Base-by-base conservation (phyloP, 2,329 filamentous ascomycete genomes). In the Paecilomyces formosus region DNA sequence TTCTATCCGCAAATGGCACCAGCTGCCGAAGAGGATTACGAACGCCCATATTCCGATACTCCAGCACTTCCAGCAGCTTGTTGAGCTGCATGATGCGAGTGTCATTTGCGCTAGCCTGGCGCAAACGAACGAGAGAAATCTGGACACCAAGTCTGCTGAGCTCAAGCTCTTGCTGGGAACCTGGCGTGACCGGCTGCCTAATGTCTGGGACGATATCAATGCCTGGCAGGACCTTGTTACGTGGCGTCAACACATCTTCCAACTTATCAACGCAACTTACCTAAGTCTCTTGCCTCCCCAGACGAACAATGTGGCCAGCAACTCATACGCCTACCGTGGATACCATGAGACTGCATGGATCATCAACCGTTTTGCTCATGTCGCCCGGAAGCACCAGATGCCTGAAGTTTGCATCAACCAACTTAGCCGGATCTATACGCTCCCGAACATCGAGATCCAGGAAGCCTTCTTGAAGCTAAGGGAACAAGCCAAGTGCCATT, bases 291-390 rank as follows among this genome's bases (percentile, higher is more conserved):
- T 97, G 45, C 92, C 92, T 1, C 87, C 85, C 18, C 88, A 90
- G 68, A 87, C 88, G 24, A 88, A 89, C 71, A 94, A 91, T 65
- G 85, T 92, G 1, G 90, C 89, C 57, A 92, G 91, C 58, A 93
- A 93, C 54, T 97, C 92, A 0, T 97, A 94, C 73, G 94, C 94
- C 0, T 99, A 99, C 72, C 86, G 94, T 52, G 94, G 94, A 26
- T 99, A 96, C 71, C 94, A 99, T 68, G 94, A 99, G 77, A 99
- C 94, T 12, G 94, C 94, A 1, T 99, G 94, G 94, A 99, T 99
- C 66, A 99, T 99, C 76, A 99, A 99, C 74, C 85, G 94, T 18
- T 99, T 99, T 69, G 95, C 94, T 0, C 94, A 99, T 71, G 94
- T 99, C 50, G 94, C 94, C 54, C 87, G 94, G 58, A 99, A 99